A percentile compares a stretch with the other conserved stretches of the same genome.
These are phyloP conservation scores for Volvox africanus DNA, from an alignment of 139 green algal species.

Conservation along the genomic window DNA sequence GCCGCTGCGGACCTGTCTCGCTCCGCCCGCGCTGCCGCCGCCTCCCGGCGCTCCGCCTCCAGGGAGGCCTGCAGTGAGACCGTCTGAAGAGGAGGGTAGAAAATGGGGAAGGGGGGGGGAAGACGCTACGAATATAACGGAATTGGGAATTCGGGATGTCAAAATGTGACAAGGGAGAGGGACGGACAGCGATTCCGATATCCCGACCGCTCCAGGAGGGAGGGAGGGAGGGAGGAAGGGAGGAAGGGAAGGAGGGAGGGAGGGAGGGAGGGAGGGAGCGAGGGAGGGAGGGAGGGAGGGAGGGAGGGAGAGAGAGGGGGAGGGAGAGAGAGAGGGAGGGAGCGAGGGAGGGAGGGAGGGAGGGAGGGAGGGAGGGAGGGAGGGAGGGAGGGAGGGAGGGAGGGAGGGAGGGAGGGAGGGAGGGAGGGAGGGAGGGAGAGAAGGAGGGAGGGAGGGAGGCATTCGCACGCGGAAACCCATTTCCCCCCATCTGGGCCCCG, in stretches of 20 bases:
- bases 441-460: neutral
- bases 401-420: neutral
- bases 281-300: neutral
- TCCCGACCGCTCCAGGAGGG: too few species aligned
- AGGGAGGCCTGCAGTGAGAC: constrained; percentile 24
- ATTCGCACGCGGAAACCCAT: neutral
- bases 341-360: too few species aligned
- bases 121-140: too few species aligned
- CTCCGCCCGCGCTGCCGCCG: neutral
- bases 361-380: too few species aligned
- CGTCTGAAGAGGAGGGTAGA: neutral
- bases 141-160: too few species aligned
- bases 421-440: neutral
- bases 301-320: neutral
- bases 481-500: neutral
- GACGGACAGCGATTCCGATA: too few species aligned
- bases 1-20: neutral
- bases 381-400: neutral
- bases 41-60: neutral
- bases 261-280: too few species aligned
- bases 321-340: too few species aligned
- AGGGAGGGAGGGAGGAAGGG: too few species aligned
- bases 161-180: too few species aligned
- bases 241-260: too few species aligned
- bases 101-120: too few species aligned